Conservation (phyloP, 208 protist species). For the Trypanosoma avium region DNA sequence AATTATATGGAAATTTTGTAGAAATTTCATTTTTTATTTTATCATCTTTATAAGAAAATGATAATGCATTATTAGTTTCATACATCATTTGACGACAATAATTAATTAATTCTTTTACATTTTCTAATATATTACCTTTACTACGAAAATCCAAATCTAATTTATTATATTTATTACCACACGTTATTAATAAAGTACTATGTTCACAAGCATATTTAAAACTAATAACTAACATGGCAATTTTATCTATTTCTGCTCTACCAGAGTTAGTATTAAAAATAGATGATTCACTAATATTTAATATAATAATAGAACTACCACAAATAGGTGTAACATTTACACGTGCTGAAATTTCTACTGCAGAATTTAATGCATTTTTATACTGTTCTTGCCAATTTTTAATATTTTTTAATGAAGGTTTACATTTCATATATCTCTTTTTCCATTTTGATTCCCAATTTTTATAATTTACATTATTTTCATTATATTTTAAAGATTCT, state of each 20-base stretch:
- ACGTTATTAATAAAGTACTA: slow-evolving; percentile 60
- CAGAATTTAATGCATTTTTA: slow-evolving; percentile 62
- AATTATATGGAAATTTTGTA: slow-evolving; percentile 68
- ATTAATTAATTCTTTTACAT: slow-evolving; percentile 13
- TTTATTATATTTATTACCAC: slow-evolving; percentile 29
- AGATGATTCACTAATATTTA: slow-evolving; percentile 37
- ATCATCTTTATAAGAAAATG: background rate
- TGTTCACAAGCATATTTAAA: slow-evolving; percentile 87
- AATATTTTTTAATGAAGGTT: slow-evolving; percentile 1
- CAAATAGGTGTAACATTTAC: slow-evolving; percentile 91
- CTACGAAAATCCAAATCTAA: slow-evolving; percentile 18
- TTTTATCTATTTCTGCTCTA: slow-evolving; percentile 46
- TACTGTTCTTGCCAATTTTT: slow-evolving; percentile 44
- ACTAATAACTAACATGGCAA: slow-evolving; percentile 85
- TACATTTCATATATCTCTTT: background rate
- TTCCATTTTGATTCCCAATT: too few species aligned
- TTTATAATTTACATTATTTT: too few species aligned
- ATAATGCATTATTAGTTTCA: background rate
- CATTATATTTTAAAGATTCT: background rate
- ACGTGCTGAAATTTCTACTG: slow-evolving; percentile 70
- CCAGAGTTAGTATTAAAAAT: slow-evolving; percentile 30
- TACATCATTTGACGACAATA: background rate
- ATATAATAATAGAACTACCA: slow-evolving; percentile 85
- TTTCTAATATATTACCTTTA: slow-evolving; percentile 23
- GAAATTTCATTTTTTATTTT: background rate